Percentiles rank a stretch among this genome's conserved stretches.
These are phyloP conservation scores for Ceratocystis destructans DNA, from an alignment of 2,329 filamentous ascomycete species.

Conservation along the genomic window DNA sequence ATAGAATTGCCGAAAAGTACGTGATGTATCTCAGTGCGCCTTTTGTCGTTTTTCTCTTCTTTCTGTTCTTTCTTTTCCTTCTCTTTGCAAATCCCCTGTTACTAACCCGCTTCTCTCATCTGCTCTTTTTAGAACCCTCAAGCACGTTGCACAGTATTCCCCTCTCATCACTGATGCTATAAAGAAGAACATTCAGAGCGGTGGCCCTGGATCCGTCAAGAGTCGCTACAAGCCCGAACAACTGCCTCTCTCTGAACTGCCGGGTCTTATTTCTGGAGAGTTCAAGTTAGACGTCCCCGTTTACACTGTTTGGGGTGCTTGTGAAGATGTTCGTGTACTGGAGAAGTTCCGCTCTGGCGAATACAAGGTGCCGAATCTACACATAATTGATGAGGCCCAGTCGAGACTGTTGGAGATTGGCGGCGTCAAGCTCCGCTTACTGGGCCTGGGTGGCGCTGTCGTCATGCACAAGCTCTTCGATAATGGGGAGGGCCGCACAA, in stretches of 20 bases:
- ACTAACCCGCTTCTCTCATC: constrained; percentile 15
- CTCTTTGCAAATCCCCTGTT: background rate
- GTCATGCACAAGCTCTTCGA: constrained; percentile 99
- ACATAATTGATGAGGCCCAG: constrained; percentile 96
- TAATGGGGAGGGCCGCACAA: constrained; percentile 93
- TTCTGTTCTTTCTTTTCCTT: background rate
- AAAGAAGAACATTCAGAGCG: constrained; percentile 52
- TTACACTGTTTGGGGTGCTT: constrained; percentile 98
- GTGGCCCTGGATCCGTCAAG: constrained; percentile 67
- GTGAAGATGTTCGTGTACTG: constrained; percentile 91
- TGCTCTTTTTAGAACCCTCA: constrained; percentile 56
- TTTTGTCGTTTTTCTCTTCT: no score
- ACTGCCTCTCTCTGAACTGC: constrained; percentile 82
- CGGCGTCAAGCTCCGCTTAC: constrained; percentile 84
- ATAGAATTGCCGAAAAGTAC: constrained; percentile 96
- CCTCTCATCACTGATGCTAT: constrained; percentile 72
- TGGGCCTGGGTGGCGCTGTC: constrained; percentile 87
- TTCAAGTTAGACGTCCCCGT: constrained; percentile 90
- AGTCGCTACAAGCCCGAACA: constrained; percentile 67
- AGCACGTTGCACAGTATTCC: constrained; percentile 97
- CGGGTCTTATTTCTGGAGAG: constrained; percentile 74
- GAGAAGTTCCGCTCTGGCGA: constrained; percentile 96
- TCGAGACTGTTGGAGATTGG: constrained; percentile 90
- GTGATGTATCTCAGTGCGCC: constrained; percentile 23
- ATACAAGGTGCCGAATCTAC: constrained; percentile 93